Evolutionary conservation across 495 filamentous ascomycete species (phyloP).

Genomic region (Elaphomyces granulatus): DNA sequence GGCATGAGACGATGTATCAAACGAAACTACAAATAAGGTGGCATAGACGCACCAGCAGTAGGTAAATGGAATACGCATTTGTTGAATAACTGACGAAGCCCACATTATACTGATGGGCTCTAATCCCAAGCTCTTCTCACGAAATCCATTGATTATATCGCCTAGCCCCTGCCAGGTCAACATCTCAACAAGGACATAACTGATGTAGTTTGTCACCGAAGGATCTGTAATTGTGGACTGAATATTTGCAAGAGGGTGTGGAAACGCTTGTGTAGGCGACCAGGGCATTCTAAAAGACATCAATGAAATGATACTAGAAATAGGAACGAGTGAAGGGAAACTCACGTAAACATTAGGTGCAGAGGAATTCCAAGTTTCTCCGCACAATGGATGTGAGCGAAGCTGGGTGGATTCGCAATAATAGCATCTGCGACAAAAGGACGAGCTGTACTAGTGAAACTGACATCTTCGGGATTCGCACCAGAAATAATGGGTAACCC

Average conservation of each 20-base stretch:
- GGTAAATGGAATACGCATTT: conserved; percentile 57
- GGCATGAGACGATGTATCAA: not conserved
- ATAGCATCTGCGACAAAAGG: conserved; percentile 72
- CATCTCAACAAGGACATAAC: conserved; percentile 62
- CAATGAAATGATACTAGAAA: not conserved
- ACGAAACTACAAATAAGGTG: not conserved
- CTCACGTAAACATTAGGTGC: conserved; percentile 70
- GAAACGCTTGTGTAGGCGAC: conserved; percentile 37
- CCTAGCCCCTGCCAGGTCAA: conserved; percentile 72
- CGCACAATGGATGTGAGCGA: conserved; percentile 70
- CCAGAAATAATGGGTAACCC: conserved; percentile 36
- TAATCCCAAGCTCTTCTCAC: conserved; percentile 47
- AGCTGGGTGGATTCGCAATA: conserved; percentile 74
- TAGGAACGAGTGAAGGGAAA: conserved; percentile 2
- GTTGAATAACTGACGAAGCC: conserved; percentile 48
- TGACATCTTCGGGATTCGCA: conserved; percentile 15
- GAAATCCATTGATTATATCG: conserved; percentile 59
- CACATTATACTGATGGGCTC: conserved; percentile 52
- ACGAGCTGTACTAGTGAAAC: conserved; percentile 24
- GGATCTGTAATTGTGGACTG: conserved; percentile 36
- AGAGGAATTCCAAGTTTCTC: conserved; percentile 65
- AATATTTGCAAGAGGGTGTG: conserved; percentile 43
- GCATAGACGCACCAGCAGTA: conserved; percentile 49
- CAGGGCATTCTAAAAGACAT: conserved; percentile 40
- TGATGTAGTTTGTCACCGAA: conserved; percentile 53